Conservation (phyloP, 768 basidiomycete species). For the Boletus sp. region DNA sequence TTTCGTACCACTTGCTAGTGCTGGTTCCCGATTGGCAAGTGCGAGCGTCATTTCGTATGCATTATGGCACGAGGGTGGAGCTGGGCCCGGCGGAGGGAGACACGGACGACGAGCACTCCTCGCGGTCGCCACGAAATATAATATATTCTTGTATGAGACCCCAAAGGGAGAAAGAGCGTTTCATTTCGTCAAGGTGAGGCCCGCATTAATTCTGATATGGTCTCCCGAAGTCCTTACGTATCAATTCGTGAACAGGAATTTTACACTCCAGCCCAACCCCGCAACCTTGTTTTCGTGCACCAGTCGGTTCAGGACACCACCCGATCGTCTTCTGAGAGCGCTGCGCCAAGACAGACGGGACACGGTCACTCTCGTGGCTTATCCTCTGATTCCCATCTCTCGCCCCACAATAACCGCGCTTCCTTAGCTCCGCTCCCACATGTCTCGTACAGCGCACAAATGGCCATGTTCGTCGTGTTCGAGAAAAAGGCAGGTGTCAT, state of each 20-base stretch:
- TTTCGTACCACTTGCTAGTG: slow-evolving; percentile 71
- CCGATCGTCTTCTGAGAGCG: slow-evolving; percentile 43
- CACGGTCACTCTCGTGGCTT: slow-evolving; percentile 42
- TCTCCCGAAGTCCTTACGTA: not conserved
- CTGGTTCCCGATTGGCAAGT: slow-evolving; percentile 61
- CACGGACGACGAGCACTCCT: slow-evolving; percentile 53
- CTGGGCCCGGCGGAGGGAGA: slow-evolving; percentile 41
- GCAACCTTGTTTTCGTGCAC: slow-evolving; percentile 66
- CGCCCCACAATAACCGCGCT: slow-evolving; percentile 23
- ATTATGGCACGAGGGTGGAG: slow-evolving; percentile 60
- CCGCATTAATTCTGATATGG: not conserved
- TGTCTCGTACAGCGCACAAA: slow-evolving; percentile 63
- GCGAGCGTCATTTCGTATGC: slow-evolving; percentile 64
- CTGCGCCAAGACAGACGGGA: slow-evolving; percentile 22
- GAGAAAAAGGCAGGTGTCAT: slow-evolving; percentile 89
- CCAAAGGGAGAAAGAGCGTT: slow-evolving; percentile 82
- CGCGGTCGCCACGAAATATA: slow-evolving; percentile 73
- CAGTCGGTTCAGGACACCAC: slow-evolving; percentile 58
- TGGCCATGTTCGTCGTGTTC: slow-evolving; percentile 79
- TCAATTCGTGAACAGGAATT: slow-evolving; percentile 58
- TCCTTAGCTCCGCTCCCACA: slow-evolving; percentile 32
- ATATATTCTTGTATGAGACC: slow-evolving; percentile 76
- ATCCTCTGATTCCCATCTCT: slow-evolving; percentile 40
- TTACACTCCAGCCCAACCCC: slow-evolving; percentile 71
- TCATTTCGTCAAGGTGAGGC: slow-evolving; percentile 66